Conservation (phyloP, 2,329 filamentous ascomycete species). For the Epichloe festucae region DNA sequence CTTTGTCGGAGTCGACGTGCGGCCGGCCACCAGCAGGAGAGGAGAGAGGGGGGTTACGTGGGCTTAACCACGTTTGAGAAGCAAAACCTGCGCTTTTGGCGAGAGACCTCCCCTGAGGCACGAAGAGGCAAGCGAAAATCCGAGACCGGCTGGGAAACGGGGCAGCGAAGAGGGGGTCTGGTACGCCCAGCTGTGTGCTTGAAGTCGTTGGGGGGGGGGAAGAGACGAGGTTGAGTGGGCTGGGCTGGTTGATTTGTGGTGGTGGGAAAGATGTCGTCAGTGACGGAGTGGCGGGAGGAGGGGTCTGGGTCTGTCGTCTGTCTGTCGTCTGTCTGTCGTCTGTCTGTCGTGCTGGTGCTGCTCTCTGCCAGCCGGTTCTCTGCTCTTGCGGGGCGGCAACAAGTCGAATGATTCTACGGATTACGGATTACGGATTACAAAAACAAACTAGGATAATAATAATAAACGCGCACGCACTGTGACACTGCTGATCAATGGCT, state of each 20-base stretch:
- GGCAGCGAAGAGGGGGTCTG: not conserved
- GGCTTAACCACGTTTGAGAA: not conserved
- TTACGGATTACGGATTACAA: no score
- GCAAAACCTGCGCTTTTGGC: not conserved
- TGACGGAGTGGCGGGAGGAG: constrained; percentile 15
- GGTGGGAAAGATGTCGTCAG: constrained; percentile 25
- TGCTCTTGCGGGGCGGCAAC: no score
- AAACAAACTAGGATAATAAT: no score
- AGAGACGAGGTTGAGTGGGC: constrained; percentile 9
- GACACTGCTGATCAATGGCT: no score
- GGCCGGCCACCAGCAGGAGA: not conserved
- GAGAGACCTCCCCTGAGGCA: not conserved
- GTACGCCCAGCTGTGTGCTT: not conserved
- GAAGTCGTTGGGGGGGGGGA: constrained; percentile 5
- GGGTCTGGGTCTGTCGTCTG: not conserved
- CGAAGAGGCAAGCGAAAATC: not conserved
- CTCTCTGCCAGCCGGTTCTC: not conserved
- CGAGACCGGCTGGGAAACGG: not conserved
- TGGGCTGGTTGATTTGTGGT: constrained; percentile 9
- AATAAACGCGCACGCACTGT: no score
- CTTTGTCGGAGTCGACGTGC: not conserved
- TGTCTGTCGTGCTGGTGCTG: not conserved
- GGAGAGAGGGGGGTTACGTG: not conserved
- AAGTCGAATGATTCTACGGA: no score
- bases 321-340: not conserved